Evolutionary conservation across 1,284 basidiomycete species (phyloP).

Genomic region (Phlebopus sp.): DNA sequence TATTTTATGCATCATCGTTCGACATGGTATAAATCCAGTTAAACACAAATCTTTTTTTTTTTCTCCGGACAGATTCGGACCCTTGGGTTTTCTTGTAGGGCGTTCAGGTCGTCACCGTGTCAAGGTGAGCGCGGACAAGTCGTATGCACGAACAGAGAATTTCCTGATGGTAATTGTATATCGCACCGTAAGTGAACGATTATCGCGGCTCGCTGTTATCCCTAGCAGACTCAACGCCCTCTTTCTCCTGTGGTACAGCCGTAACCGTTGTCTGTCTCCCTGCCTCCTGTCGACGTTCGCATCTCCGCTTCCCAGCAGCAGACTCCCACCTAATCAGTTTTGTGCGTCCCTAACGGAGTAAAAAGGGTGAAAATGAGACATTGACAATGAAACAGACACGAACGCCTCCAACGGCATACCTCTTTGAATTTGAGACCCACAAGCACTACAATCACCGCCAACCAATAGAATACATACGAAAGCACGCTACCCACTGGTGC

Average conservation of each 20-base stretch:
- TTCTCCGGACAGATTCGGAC: too few relatives aligned
- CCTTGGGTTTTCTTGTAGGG: too few relatives aligned
- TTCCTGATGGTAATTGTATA: too few relatives aligned
- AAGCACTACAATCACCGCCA: slow-evolving; percentile 62
- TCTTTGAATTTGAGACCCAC: slow-evolving; percentile 70
- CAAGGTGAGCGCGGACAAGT: too few relatives aligned
- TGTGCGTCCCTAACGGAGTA: slow-evolving; percentile 38
- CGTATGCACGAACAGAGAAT: too few relatives aligned
- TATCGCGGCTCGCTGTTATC: too few relatives aligned
- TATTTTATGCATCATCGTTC: too few relatives aligned
- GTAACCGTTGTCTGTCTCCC: background rate
- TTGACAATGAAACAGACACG: background rate
- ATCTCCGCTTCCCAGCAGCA: slow-evolving; percentile 36
- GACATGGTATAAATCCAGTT: too few relatives aligned
- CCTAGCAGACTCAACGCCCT: background rate
- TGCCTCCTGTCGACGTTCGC: slow-evolving; percentile 22
- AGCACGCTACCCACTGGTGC: slow-evolving; percentile 64
- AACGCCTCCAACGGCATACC: slow-evolving; percentile 30
- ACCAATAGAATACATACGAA: slow-evolving; percentile 79
- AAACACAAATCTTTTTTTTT: too few relatives aligned
- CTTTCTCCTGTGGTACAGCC: slow-evolving; percentile 7
- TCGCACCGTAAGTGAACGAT: too few relatives aligned
- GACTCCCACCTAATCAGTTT: slow-evolving; percentile 44
- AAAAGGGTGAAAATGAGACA: background rate
- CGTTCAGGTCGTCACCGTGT: too few relatives aligned